Percentiles rank a stretch among this genome's conserved stretches.
Conservation (phyloP, 352 stramenopile species). For the Globisporangium lucens region DNA sequence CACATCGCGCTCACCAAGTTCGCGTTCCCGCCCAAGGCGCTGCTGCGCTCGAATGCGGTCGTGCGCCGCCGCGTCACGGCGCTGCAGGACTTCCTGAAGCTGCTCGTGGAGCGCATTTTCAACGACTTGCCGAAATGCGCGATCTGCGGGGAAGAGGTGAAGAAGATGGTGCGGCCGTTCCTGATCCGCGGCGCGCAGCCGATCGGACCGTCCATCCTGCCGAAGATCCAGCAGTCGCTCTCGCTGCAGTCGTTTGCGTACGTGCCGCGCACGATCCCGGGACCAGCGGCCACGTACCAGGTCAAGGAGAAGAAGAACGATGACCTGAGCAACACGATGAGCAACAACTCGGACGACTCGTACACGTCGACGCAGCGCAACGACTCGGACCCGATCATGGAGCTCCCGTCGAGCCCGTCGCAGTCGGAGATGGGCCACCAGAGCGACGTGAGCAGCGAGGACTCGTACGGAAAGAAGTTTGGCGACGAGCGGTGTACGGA, state of each 20-base stretch:
- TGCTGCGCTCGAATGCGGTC: constrained; percentile 66
- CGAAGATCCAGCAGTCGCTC: constrained; percentile 74
- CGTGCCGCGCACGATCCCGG: constrained; percentile 38
- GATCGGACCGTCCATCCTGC: constrained; percentile 60
- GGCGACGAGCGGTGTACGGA: constrained; percentile 67
- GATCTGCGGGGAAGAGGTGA: constrained; percentile 60
- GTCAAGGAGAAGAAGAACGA: constrained; percentile 7
- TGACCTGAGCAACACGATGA: constrained; percentile 15
- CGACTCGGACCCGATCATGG: constrained; percentile 42
- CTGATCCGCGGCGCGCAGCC: constrained; percentile 74
- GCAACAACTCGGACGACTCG: constrained; percentile 46
- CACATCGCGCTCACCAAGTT: constrained; percentile 56
- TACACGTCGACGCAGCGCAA: constrained; percentile 50
- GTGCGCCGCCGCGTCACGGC: constrained; percentile 63
- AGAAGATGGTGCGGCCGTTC: constrained; percentile 75
- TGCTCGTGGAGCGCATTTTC: constrained; percentile 64
- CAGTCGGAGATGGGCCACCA: constrained; percentile 28
- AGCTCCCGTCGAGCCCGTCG: constrained; percentile 37
- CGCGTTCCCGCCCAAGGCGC: constrained; percentile 63
- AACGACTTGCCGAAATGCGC: constrained; percentile 74
- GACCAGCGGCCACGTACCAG: background rate
- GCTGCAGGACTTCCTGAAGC: constrained; percentile 74
- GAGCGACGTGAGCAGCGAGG: constrained; percentile 22
- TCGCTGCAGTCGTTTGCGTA: constrained; percentile 63
- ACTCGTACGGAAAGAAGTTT: constrained; percentile 44